Base-by-base conservation (phyloP, 1,139 yeast genomes). In the Suhomyces anneliseae region DNA sequence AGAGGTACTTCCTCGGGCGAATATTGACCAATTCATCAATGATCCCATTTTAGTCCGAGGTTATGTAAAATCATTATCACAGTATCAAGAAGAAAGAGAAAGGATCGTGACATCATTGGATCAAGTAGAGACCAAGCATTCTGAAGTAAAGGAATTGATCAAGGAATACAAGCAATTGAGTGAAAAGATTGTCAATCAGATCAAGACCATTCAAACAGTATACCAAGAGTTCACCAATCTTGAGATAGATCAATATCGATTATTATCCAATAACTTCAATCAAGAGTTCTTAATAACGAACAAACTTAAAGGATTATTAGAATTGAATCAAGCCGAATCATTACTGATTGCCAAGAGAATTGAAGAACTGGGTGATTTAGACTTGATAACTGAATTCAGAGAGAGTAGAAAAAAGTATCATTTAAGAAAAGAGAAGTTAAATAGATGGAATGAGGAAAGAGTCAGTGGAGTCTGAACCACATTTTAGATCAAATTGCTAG, bases 371-470 rank as follows among this genome's bases (percentile, higher is more conserved):
- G 51, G 49, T 11, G 60, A 58, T 33, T 54, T 67, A 19, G 63
- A 55, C 27, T 37, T 32, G 36, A 33, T 53, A 44, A 35, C 47
- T 27, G 65, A 64, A 11, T 86, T 83, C 56, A 69, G 74, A 44
- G 54, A 54, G 9, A 72, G 72, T 45, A 61, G 90, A 33, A 77
- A 76, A 51, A 53, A 58, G 35, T 82, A 75, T 44, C 87, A 86
- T 62, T 59, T 79, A 46, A 66, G 85, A 34, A 70, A 69, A 49
- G 90, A 85, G 61, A 79, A 83, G 56, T 62, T 82, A 51, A 76
- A 78, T 53, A 66, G 92, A 41, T 76, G 87, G 78, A 72, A 78
- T 45, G 90, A 85, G 58, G 88, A 84, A 52, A 65, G 92, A 46
- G 85, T 85, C 0, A 79, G 82, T 31, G 87, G 87, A 11, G 50